Conservation (phyloP, 148 eudicot species). For the Amaranthus hypochondriacus region DNA sequence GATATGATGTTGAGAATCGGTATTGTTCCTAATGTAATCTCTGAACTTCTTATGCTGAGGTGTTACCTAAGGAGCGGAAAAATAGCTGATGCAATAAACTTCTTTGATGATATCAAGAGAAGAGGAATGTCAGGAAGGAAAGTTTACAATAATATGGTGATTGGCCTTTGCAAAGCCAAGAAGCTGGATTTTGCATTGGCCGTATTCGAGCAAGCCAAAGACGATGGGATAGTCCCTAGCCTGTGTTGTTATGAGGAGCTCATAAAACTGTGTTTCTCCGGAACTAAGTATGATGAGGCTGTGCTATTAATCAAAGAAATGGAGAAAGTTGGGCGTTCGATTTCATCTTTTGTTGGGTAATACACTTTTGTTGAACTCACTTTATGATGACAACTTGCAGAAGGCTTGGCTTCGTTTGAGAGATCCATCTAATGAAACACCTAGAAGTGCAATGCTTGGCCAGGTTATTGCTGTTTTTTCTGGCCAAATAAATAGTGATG, state of each 20-base stretch:
- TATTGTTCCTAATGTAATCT: constrained; percentile 32
- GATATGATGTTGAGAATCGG: constrained; percentile 51
- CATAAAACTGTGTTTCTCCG: constrained; percentile 32
- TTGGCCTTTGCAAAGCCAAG: constrained; percentile 66
- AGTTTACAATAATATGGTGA: constrained; percentile 42
- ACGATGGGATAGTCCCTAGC: constrained; percentile 34
- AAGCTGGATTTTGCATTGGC: constrained; percentile 41
- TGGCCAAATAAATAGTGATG: constrained; percentile 19
- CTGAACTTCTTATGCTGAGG: constrained; percentile 50
- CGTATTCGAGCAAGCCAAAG: constrained; percentile 31
- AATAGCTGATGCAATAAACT: constrained; percentile 51
- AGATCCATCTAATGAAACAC: constrained; percentile 33
- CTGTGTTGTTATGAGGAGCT: constrained; percentile 70
- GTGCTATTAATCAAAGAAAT: constrained; percentile 47
- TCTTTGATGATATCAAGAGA: constrained; percentile 35
- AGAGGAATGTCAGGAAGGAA: constrained; percentile 40
- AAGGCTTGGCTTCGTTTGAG: constrained; percentile 47
- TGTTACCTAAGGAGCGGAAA: constrained; percentile 46
- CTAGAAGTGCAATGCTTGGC: constrained; percentile 38
- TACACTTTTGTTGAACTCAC: constrained; percentile 45
- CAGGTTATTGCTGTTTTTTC: constrained; percentile 52
- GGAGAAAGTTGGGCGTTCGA: constrained; percentile 38
- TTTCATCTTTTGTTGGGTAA: constrained; percentile 80
- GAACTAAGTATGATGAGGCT: constrained; percentile 34
- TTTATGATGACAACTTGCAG: constrained; percentile 38